Conservation (phyloP, 2,329 filamentous ascomycete genomes). For the Aspergillus quadrilineatus region DNA sequence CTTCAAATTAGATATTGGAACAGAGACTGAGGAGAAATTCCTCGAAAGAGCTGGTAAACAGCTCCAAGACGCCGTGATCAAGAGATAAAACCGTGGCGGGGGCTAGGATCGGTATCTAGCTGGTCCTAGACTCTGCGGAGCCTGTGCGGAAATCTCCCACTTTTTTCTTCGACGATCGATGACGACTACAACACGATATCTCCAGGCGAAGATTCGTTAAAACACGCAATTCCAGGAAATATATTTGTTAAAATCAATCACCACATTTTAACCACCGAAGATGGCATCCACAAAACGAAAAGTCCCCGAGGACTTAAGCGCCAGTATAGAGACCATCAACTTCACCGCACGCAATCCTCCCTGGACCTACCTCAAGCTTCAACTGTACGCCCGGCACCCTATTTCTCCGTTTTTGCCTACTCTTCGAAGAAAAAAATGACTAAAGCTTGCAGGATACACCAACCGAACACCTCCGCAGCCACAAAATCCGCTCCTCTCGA, state of each 20-base stretch:
- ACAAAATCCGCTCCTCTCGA: constrained; percentile 35
- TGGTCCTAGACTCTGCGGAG: background rate
- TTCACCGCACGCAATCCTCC: constrained; percentile 45
- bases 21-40: constrained; percentile 33
- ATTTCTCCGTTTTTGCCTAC: background rate
- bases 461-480: constrained; percentile 24
- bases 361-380: constrained; percentile 46
- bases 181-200: background rate
- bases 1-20: constrained; percentile 27
- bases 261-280: background rate
- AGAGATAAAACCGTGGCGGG: background rate
- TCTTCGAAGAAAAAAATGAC: constrained; percentile 7
- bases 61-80: constrained; percentile 21
- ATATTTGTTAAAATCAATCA: background rate
- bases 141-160: constrained; percentile 13
- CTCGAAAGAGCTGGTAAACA: constrained; percentile 22
- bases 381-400: constrained; percentile 32
- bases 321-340: constrained; percentile 20
- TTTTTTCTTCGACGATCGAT: constrained; percentile 13
- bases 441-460: constrained; percentile 24
- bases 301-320: constrained; percentile 16
- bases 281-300: constrained; percentile 28
- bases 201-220: background rate
- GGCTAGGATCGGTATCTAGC: background rate
- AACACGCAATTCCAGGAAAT: background rate